phyloP scores from a whole-genome alignment of 345 rosid genomes.

The Eucalyptus melliodora region DNA sequence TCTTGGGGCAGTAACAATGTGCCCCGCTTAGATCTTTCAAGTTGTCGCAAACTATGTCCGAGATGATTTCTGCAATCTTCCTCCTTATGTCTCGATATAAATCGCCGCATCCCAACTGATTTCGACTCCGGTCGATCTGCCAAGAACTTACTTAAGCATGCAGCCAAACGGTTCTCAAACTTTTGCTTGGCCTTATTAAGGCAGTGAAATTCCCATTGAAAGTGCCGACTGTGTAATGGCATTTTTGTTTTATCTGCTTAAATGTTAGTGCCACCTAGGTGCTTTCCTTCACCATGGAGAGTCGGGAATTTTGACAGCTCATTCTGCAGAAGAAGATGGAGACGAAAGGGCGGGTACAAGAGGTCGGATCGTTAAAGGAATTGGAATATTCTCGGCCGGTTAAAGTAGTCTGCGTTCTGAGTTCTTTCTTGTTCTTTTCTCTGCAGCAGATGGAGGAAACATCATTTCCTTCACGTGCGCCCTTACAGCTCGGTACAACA shows the following conservation, averaged over 20 bases:
- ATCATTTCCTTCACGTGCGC: background rate
- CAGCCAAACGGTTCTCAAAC: background rate
- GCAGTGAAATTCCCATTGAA: background rate
- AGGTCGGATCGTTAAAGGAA: background rate
- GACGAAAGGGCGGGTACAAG: background rate
- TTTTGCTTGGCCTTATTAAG: background rate
- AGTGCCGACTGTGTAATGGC: background rate
- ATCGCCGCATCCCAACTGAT: background rate
- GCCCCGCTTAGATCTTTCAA: background rate
- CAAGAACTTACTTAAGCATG: background rate
- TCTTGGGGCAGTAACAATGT: background rate
- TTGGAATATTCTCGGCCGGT: background rate
- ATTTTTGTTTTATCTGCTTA: background rate
- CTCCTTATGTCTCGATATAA: background rate
- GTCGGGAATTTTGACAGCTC: background rate
- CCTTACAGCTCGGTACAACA: background rate
- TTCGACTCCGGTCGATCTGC: background rate
- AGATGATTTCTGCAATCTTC: background rate
- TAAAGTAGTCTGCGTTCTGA: background rate
- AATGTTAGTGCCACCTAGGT: background rate
- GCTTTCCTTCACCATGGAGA: background rate
- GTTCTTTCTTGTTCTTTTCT: background rate
- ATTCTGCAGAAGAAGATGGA: background rate
- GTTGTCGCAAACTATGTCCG: background rate
- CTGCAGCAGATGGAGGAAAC: background rate